Base-by-base conservation (phyloP, 1,284 basidiomycete genomes). In the Fomitopsis palustris region DNA sequence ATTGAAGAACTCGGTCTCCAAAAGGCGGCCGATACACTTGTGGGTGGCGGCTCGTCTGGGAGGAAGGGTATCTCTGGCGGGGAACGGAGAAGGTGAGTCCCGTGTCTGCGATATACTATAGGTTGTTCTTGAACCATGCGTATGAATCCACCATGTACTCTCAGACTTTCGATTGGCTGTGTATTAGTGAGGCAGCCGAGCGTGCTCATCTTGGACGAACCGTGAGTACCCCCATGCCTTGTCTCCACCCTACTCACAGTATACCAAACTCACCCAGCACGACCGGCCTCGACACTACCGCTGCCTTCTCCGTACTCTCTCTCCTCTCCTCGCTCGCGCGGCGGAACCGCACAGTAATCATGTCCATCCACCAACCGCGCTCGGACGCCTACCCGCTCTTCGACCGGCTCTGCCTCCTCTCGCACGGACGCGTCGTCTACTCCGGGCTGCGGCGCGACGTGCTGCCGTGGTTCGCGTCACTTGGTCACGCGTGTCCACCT, bases 301-400 rank as follows among this genome's bases (percentile, higher is more conserved):
- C 47, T 8, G 47, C 47, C 47, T 51, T 51, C 47, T 51, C 47
- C 2, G 47, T 51, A 2, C 47, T 51, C 4, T 51, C 47, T 17
- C n/a, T 51, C 16, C 47, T 51, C 3, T 51, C 29, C 14, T 51
- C 47, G 10, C 47, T 51, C n/a, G 47, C 47, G 17, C 47, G 47
- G 27, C 25, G 47, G 23, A 51, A 51, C n/a, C 47, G 47, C 47
- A 51, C 47, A 12, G 47, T 51, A 17, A 33, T 51, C 47, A 51
- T 51, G 29, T 51, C 47, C 17, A 51, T 51, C 47, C 47, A 51
- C 47, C 47, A 51, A n/a, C 47, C 47, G 27, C 47, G 47, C 47
- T 51, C 47, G 21, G 47, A 51, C 47, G 47, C 47, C 29, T 51
- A 51, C 47, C 47, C 47, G 25, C 47, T 51, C 47, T 51, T 51